Percentiles rank a stretch among this genome's conserved stretches.
phyloP scores from a whole-genome alignment of 1,284 basidiomycete genomes.

The Naganishia cerealis region DNA sequence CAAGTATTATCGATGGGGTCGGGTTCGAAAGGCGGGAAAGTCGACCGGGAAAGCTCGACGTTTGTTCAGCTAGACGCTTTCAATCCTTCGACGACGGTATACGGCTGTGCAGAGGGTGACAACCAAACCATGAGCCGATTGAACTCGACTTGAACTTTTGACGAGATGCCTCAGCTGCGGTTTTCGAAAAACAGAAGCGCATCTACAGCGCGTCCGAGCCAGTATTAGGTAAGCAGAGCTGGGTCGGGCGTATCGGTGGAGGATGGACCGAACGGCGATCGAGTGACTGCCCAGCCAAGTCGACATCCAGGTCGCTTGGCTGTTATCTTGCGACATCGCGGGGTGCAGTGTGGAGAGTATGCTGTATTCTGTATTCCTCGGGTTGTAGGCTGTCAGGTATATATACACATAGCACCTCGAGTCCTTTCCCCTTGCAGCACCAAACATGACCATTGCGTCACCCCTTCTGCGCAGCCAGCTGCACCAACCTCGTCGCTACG shows the following conservation, averaged over 20 bases:
- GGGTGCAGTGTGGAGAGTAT: not conserved
- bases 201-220: constrained; percentile 7
- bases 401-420: not conserved
- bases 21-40: constrained; percentile 9
- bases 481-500: not conserved
- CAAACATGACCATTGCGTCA: not conserved
- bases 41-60: not conserved
- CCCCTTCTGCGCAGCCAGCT: not conserved
- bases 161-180: constrained; percentile 1
- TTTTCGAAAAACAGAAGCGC: constrained; percentile 31
- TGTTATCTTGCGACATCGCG: not conserved
- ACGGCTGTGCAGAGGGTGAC: not conserved
- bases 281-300: not conserved
- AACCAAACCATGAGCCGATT: not conserved
- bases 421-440: not conserved
- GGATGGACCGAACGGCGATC: constrained; percentile 16
- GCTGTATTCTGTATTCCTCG: not conserved
- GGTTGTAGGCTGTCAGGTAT: not conserved
- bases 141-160: constrained; percentile 17
- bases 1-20: constrained; percentile 3
- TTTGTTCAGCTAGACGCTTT: not conserved
- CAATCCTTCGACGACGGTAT: not conserved
- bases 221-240: not conserved
- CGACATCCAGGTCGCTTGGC: not conserved
- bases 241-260: constrained; percentile 1